Base-by-base conservation (phyloP, 208 protist genomes). In the Perkinsela sp. region DNA sequence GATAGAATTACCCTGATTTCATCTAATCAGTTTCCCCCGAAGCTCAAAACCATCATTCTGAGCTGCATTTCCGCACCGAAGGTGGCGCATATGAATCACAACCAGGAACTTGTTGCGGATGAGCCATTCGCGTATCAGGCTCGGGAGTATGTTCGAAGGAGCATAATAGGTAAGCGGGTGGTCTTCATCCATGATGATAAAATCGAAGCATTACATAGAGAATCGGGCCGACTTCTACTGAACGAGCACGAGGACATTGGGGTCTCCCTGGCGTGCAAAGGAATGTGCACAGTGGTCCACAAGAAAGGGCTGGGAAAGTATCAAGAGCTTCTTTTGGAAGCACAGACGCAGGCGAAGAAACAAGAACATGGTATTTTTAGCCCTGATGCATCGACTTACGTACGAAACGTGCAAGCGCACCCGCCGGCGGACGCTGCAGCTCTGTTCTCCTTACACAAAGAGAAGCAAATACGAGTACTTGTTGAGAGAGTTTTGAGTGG, bases 41-140 rank as follows among this genome's bases (percentile, higher is more conserved):
- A 76, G n/a, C 72, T 86, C 31, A 88, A 87, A 68, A 72, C 75
- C 28, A 80, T 93, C 30, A 82, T 80, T 29, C 74, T 93, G 67
- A 90, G 84, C 74, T 90, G 78, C 73, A 88, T 93, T 32, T 76
- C 90, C 32, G 80, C 83, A 0, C 85, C 85, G 1, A 82, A 85
- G 70, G 72, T 84, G 31, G 80, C 80, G 0, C 74, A 76, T 15
- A 78, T 83, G 30, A 78, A 69, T 28, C 66, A 74, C 16, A 76
- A 67, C 31, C 82, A 81, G 2, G 83, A 79, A n/a, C 87, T 87
- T 68, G 76, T 75, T 15, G 69, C 72, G 0, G 87, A 93, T 67
- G 87, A 93, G 6, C 84, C 84, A 29, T 93, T 77, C 74, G 84
- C 85, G 13, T 83, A 79, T 79, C 83, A 89, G 69, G 87, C 87